phyloP scores from a whole-genome alignment of 202 grass and related monocot genomes.

The Brachypodium distachyon region DNA sequence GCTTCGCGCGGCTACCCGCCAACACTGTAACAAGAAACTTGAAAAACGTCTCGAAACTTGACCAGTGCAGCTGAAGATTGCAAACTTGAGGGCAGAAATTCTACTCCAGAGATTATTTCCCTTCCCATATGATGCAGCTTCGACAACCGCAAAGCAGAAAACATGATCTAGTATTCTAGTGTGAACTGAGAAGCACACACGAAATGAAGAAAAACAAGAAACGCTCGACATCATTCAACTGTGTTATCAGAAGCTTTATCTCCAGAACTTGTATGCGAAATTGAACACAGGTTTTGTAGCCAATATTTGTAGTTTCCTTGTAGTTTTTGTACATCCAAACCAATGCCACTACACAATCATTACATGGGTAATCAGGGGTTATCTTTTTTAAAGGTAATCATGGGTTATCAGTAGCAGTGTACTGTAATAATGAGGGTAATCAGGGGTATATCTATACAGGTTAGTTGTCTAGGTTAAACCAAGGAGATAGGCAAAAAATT shows the following conservation, averaged over 20 bases:
- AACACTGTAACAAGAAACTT: neutral
- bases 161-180: no score
- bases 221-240: neutral
- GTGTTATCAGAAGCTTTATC: neutral
- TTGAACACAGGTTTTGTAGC: neutral
- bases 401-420: neutral
- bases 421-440: neutral
- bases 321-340: neutral
- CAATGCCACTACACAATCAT: neutral
- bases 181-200: no score
- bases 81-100: neutral
- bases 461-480: slow-evolving; percentile 16
- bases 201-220: no score
- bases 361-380: neutral
- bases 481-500: neutral
- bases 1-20: neutral
- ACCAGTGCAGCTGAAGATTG: neutral
- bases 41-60: neutral
- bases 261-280: neutral
- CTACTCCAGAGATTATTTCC: neutral
- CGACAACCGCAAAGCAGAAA: neutral
- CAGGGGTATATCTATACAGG: slow-evolving; percentile 6
- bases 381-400: neutral
- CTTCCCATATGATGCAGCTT: neutral
- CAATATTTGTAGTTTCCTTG: neutral